Percentiles rank a stretch among this genome's conserved stretches.
Conservation (phyloP, 495 filamentous ascomycete genomes). For the Aspergillus cristatus region DNA sequence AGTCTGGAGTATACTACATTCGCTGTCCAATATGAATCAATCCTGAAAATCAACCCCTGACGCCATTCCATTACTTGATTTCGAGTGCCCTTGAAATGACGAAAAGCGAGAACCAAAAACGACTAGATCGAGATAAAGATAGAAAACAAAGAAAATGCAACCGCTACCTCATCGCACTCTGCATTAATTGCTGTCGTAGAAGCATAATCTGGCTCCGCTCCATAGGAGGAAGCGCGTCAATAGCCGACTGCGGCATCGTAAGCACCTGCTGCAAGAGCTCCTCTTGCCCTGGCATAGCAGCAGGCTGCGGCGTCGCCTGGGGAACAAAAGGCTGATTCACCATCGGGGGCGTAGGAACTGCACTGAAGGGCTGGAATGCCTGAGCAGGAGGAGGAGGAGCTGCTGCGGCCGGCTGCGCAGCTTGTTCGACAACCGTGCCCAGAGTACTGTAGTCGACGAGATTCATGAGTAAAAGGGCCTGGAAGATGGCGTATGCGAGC, state of each 20-base stretch:
- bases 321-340: slow-evolving; percentile 47
- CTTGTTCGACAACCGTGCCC: slow-evolving; percentile 48
- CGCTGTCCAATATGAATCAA: neutral
- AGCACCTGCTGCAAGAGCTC: slow-evolving; percentile 67
- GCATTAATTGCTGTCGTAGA: slow-evolving; percentile 48
- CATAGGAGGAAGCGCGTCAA: slow-evolving; percentile 63
- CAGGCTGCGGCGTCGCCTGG: slow-evolving; percentile 31
- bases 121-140: neutral
- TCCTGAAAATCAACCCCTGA: neutral
- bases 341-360: slow-evolving; percentile 47
- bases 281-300: slow-evolving; percentile 47
- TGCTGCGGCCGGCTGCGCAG: slow-evolving; percentile 29
- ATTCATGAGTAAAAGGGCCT: slow-evolving; percentile 85
- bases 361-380: slow-evolving; percentile 25
- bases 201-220: slow-evolving; percentile 70
- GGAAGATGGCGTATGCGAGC: slow-evolving; percentile 92
- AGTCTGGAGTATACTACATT: no score
- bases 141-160: neutral
- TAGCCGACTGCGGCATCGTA: slow-evolving; percentile 61
- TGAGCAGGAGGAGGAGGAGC: slow-evolving; percentile 23
- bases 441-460: slow-evolving; percentile 66
- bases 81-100: neutral
- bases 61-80: slow-evolving; percentile 4
- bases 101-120: no score
- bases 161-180: slow-evolving; percentile 34